Percentiles rank a stretch among this genome's conserved stretches.
Evolutionary conservation across 805 yeast genomes (phyloP).

Genomic region (Kuraishia ogatae): DNA sequence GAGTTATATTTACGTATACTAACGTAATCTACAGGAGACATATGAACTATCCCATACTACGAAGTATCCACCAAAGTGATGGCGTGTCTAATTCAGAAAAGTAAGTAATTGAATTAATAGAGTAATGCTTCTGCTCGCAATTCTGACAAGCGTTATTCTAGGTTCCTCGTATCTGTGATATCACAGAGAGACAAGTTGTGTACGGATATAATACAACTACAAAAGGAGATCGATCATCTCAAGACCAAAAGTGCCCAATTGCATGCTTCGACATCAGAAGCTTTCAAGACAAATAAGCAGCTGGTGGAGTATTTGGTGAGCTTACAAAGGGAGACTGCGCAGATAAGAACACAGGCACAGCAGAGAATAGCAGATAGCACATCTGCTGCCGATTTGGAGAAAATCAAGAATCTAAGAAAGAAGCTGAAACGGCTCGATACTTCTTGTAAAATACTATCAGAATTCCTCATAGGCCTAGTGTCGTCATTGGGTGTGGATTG

Average conservation of each 20-base stretch:
- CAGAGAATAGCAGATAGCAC: not conserved
- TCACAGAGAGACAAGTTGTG: slow-evolving; percentile 3
- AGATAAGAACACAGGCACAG: not conserved
- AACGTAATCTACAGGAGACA: not conserved
- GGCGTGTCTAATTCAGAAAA: slow-evolving; percentile 2
- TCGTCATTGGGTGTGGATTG: slow-evolving; percentile 26
- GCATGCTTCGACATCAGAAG: not conserved
- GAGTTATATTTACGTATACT: not conserved
- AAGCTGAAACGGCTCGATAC: slow-evolving; percentile 7
- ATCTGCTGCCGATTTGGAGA: not conserved
- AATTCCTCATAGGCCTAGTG: slow-evolving; percentile 22
- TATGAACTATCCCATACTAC: slow-evolving; percentile 8
- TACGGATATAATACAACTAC: not conserved
- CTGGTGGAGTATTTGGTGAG: slow-evolving; percentile 3
- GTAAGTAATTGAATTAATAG: not conserved
- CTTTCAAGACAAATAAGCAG: slow-evolving; percentile 2
- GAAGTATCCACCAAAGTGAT: slow-evolving; percentile 4
- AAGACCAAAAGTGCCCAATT: not conserved
- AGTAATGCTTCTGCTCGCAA: not conserved
- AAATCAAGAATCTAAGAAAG: not conserved
- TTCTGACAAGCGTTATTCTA: not conserved
- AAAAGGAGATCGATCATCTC: not conserved
- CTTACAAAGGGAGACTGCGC: not conserved
- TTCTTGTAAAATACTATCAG: slow-evolving; percentile 8
- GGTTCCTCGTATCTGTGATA: not conserved